Evolutionary conservation across 1,139 yeast genomes (phyloP).

Genomic region (Sugiyamaella neomexicana): DNA sequence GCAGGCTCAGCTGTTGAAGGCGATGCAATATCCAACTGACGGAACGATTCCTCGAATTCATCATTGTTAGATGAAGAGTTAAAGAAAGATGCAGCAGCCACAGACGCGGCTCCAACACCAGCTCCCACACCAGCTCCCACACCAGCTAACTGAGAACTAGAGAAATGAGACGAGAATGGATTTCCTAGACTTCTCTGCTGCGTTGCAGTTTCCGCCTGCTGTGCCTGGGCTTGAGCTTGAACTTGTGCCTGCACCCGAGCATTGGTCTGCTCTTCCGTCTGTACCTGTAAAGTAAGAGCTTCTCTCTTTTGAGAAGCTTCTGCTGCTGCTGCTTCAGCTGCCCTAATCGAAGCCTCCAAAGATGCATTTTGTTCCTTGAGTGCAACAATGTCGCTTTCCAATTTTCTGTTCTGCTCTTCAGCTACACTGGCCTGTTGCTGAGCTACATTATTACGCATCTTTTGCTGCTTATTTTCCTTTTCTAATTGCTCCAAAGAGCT

Average conservation of each 20-base stretch:
- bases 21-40: conserved; percentile 33
- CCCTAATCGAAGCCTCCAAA: conserved; percentile 42
- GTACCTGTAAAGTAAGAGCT: conserved; percentile 1
- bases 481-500: conserved; percentile 54
- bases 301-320: conserved; percentile 6
- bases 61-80: conserved; percentile 20
- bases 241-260: background rate
- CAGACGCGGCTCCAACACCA: conserved; percentile 31
- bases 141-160: conserved; percentile 7
- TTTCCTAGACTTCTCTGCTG: conserved; percentile 23
- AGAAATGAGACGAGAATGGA: conserved; percentile 17
- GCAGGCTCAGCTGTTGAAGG: conserved; percentile 39
- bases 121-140: conserved; percentile 32
- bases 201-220: background rate
- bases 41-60: conserved; percentile 35
- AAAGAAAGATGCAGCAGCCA: conserved; percentile 28
- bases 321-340: conserved; percentile 33
- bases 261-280: background rate
- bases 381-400: conserved; percentile 45
- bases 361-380: conserved; percentile 40
- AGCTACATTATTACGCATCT: conserved; percentile 63
- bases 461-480: conserved; percentile 58
- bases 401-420: conserved; percentile 51
- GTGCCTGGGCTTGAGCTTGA: background rate
- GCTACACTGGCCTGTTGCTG: conserved; percentile 67